Evolutionary conservation across 768 basidiomycete species (phyloP), one percentile per base, ranked within the genome.

Genomic region (Cystobasidium tubakii): DNA sequence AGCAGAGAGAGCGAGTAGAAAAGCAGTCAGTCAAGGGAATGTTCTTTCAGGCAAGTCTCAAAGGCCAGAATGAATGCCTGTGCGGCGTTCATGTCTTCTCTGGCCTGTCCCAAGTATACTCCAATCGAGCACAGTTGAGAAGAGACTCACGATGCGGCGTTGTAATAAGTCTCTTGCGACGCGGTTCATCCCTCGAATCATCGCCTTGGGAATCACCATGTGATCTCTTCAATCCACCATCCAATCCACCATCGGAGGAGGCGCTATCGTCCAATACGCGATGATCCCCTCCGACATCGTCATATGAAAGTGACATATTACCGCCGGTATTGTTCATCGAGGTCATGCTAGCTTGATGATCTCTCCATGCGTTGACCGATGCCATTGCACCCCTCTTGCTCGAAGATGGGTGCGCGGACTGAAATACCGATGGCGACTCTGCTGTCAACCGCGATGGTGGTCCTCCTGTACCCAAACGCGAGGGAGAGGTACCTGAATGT

Each of bases 281-380:
- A 50, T 17, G 7, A 50, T 21, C 46, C 3, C 10, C n/a, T 15
- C n/a, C 21, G 3, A 4, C 21, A 50, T 50, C 46, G 21, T 50
- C 46, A 50, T 50, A 6, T 50, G 21, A 21, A 21, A 19, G 21
- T 3, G 46, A 53, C 23, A 27, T n/a, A 25, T 54, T 27, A 25
- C 33, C 67, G 27, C 33, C 67, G 17, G 67, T 7, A 29, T 25
- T 60, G 34, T 31, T 34, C 23, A 46, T 15, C 27, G 46, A 17
- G n/a, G 4, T n/a, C 9, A 65, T 46, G 21, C 17, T 36, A 9
- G 69, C 69, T 44, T 71, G 69, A 10, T 62, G 53, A 27, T 60
- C 69, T 55, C 69, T 27, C 69, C 69, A 71, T 17, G 69, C 69
- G 9, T 23, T 27, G 7, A 71, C 69, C 27, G 42, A 43, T 60